Evolutionary conservation across 345 rosid genomes (phyloP), one percentile per base, ranked within the genome.

Genomic region (Euphorbia lathyris): DNA sequence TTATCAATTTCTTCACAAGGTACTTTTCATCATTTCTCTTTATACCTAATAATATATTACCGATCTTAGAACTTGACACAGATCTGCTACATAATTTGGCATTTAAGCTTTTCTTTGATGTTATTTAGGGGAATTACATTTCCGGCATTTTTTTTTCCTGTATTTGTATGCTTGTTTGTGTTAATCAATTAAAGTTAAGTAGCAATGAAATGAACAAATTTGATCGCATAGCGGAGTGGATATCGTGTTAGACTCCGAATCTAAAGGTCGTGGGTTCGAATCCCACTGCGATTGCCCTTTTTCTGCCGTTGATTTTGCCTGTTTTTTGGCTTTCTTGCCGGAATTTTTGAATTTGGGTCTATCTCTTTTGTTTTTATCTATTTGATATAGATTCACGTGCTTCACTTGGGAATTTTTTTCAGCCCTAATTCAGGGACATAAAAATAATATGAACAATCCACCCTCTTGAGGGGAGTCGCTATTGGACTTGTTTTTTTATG

Each of bases 191-290:
- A 5, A 42, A 42, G 36, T 40, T 13, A 0, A n/a, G n/a, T n/a
- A n/a, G n/a, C 7, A 51, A 42, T 0, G 3, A 10, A 14, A 1
- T 27, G n/a, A 16, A 11, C 29, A n/a, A 0, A 5, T 2, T 0
- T 1, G 91, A 79, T 88, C 97, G 96, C 98, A 89, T 94, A 91
- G 97, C 88, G 91, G 94, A 91, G 97, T 91, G 93, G 96, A 94
- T 89, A 90, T 91, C 92, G 97, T 93, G 89, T 91, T 91, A 91
- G 97, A 91, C 90, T 91, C 98, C 97, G 97, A 58, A 93, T 91
- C 97, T 88, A 86, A 87, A 91, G 96, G 98, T 89, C 95, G 97
- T 88, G 96, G 97, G 97, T 94, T 94, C 90, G 91, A 94, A 66
- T 84, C 96, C 95, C 98, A 91, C 96, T 91, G 98, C 85, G 97